Evolutionary conservation across 345 rosid genomes (phyloP), one percentile per base, ranked within the genome.

Genomic region (sweet orange (Citrus sinensis)): DNA sequence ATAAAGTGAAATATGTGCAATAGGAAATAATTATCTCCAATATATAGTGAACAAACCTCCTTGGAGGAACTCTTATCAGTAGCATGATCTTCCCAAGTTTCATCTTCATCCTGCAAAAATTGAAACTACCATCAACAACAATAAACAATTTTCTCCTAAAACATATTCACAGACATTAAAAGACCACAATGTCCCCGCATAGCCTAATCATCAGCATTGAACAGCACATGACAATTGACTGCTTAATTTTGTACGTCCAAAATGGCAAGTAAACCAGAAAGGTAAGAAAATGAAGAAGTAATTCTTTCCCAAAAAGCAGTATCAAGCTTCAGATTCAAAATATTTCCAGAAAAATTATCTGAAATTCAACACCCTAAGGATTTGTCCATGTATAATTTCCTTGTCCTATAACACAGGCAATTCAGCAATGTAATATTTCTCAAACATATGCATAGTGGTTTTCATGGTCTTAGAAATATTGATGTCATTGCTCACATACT

Each of bases 71-170:
- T 84, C 78, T 69, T 55, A 70, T 79, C 89, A 80, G 46, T 71
- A 42, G 70, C 80, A 78, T 87, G 85, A 81, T 90, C 93, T 77
- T 93, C 98, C 97, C 98, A 94, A 59, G 85, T 85, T 78, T 84
- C 86, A 63, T 80, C 75, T 75, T 90, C 95, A 35, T 90, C 94
- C 95, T 91, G 86, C 61, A 84, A 72, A 81, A 58, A 75, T 25
- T 42, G 40, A 32, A 75, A 46, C 68, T 49, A 63, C 13, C 1
- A 7, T 46, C 32, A 51, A 64, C 61, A 5, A 46, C 42, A 37
- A 25, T 46, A 29, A 74, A 61, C 55, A 42, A 20, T 74, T 29
- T 25, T 29, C 77, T 63, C 49, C 61, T 9, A 46, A 63, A 29
- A 63, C 30, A 62, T 6, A 10, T 63, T 46, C 40, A 46, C 5